Percentiles rank a stretch among this genome's conserved stretches.
phyloP scores from a whole-genome alignment of 352 stramenopile species.

The Globisporangium perplexum region DNA sequence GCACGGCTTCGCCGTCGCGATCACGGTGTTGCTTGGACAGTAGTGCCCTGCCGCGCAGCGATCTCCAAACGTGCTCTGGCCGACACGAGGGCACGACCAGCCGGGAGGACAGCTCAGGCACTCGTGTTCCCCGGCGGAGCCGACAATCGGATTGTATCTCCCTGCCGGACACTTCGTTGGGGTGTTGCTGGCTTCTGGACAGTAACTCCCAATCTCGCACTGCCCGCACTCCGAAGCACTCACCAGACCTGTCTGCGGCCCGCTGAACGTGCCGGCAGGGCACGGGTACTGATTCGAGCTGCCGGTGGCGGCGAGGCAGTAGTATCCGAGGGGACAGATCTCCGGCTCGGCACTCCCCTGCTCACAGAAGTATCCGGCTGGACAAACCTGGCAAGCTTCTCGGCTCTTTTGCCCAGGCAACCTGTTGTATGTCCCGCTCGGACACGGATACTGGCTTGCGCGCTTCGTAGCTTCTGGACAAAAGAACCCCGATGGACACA shows the following conservation, averaged over 20 bases:
- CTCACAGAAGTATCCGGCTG: slow-evolving; percentile 58
- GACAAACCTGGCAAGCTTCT: slow-evolving; percentile 52
- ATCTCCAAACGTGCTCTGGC: slow-evolving; percentile 54
- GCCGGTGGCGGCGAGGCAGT: slow-evolving; percentile 68
- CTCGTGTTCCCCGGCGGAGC: slow-evolving; percentile 44
- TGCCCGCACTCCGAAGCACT: slow-evolving; percentile 41
- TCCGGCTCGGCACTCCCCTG: slow-evolving; percentile 37
- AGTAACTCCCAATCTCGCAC: slow-evolving; percentile 80
- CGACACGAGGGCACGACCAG: slow-evolving; percentile 67
- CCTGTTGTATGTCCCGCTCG: slow-evolving; percentile 77
- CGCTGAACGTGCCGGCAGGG: slow-evolving; percentile 82
- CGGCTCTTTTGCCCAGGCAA: slow-evolving; percentile 38
- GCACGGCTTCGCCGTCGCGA: slow-evolving; percentile 53
- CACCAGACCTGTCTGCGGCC: slow-evolving; percentile 39
- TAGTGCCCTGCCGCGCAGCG: slow-evolving; percentile 65
- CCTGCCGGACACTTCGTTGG: slow-evolving; percentile 66
- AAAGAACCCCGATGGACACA: slow-evolving; percentile 59
- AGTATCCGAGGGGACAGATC: slow-evolving; percentile 76
- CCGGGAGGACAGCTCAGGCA: slow-evolving; percentile 64
- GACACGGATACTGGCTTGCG: slow-evolving; percentile 73
- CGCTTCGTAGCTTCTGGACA: slow-evolving; percentile 68
- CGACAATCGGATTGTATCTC: slow-evolving; percentile 59
- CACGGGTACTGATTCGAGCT: slow-evolving; percentile 76
- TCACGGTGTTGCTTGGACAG: slow-evolving; percentile 57
- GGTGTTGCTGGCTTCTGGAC: slow-evolving; percentile 65